Evolutionary conservation across 208 protist species (phyloP).

Genomic region (Vickermania ingenoplastis): DNA sequence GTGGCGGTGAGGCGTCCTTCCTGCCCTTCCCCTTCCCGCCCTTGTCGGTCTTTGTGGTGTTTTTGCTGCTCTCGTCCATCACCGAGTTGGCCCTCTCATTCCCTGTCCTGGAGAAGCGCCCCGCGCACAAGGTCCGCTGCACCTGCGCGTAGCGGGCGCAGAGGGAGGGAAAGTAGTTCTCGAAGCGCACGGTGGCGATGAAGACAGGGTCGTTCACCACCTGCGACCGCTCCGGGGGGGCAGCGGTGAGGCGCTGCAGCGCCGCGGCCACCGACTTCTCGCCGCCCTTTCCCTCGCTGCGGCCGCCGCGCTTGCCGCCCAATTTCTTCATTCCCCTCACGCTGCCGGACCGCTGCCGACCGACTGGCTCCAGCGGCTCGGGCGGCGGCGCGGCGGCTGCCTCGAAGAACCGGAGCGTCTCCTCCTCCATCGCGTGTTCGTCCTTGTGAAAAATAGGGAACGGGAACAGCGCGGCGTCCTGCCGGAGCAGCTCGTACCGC

Average conservation of each 20-base stretch:
- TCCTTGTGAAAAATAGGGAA: conserved; percentile 1
- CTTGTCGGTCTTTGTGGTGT: not conserved
- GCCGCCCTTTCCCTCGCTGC: not conserved
- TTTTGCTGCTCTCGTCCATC: not conserved
- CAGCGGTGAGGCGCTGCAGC: not conserved
- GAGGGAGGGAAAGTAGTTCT: conserved; percentile 1
- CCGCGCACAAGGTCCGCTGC: not conserved
- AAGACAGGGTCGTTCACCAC: not conserved
- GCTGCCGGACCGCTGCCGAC: not conserved
- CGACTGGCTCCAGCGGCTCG: not conserved
- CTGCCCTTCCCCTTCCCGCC: not conserved
- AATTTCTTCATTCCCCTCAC: not conserved
- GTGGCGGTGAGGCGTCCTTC: not conserved
- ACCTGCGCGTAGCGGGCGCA: not conserved
- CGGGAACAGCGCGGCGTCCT: not conserved
- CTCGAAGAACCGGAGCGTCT: not conserved
- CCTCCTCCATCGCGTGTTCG: not conserved
- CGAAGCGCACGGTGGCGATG: not conserved
- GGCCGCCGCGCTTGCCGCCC: not conserved
- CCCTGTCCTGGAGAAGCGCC: no score
- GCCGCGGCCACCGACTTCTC: not conserved
- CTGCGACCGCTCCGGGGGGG: not conserved
- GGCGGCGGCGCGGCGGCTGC: not conserved
- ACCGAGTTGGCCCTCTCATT: not conserved
- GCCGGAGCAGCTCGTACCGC: not conserved